A percentile compares a stretch with the other conserved stretches of the same genome.
These are phyloP conservation scores for Schizosaccharomyces pombe DNA, from an alignment of 805 yeast species.

Conservation along the genomic window ASM294v3 CU329670.1:3154501-3155000, in stretches of 20 bases:
- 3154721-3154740: not conserved
- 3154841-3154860: not conserved
- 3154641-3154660: too few relatives aligned
- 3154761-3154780: not conserved
- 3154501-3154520: too few relatives aligned
- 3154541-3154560: too few relatives aligned
- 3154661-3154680: not conserved
- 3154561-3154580: too few relatives aligned
- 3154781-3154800: conserved; percentile 1
- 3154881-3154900: not conserved
- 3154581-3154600: too few relatives aligned
- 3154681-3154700: not conserved
- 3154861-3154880: not conserved
- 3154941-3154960: conserved; percentile 1
- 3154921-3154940: conserved; percentile 2
- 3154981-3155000: not conserved
- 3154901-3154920: not conserved
- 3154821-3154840: conserved; percentile 2
- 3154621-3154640: too few relatives aligned
- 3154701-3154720: not conserved
- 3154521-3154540: too few relatives aligned
- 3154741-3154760: not conserved
- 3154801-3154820: not conserved
- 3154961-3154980: conserved; percentile 2
- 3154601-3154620: too few relatives aligned